Percentiles rank a stretch among this genome's conserved stretches.
These are phyloP conservation scores for Stachybotrys chlorohalonatus DNA, from an alignment of 2,329 filamentous ascomycete species.

Conservation along the genomic window DNA sequence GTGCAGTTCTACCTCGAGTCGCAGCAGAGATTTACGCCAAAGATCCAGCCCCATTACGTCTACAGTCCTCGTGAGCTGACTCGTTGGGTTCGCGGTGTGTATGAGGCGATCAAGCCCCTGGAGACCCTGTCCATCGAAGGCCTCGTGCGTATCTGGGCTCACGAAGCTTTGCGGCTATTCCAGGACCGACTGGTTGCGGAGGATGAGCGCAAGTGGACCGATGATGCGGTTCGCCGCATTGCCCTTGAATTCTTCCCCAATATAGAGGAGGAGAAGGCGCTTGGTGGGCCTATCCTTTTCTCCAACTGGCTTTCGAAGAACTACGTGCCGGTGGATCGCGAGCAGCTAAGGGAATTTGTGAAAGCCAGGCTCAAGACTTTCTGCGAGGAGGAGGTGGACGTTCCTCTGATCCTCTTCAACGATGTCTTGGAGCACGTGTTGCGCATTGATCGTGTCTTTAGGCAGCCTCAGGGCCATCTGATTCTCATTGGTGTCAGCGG, in stretches of 20 bases:
- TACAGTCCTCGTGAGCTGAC: slow-evolving; percentile 99
- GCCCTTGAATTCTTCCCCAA: slow-evolving; percentile 89
- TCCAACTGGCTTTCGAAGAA: slow-evolving; percentile 99
- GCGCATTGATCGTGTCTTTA: slow-evolving; percentile 96
- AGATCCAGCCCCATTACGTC: slow-evolving; percentile 97
- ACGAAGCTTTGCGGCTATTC: slow-evolving; percentile 92
- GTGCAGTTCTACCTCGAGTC: slow-evolving; percentile 94
- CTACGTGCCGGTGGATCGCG: slow-evolving; percentile 92
- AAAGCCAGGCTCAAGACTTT: slow-evolving; percentile 96
- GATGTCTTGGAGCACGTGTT: slow-evolving; percentile 97
- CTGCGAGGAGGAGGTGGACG: slow-evolving; percentile 98
- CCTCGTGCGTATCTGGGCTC: slow-evolving; percentile 92
- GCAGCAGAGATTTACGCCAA: slow-evolving; percentile 85
- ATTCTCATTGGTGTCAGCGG: slow-evolving; percentile 98
- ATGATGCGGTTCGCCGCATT: slow-evolving; percentile 76
- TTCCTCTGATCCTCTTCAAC: slow-evolving; percentile 97
- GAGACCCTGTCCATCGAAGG: slow-evolving; percentile 85
- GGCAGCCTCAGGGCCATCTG: slow-evolving; percentile 94
- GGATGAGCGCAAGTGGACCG: slow-evolving; percentile 91
- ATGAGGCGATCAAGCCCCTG: slow-evolving; percentile 89
- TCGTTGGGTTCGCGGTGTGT: slow-evolving; percentile 93
- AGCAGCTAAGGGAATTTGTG: slow-evolving; percentile 92
- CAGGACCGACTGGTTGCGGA: slow-evolving; percentile 93
- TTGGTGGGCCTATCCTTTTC: slow-evolving; percentile 90
- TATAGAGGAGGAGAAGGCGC: slow-evolving; percentile 82